A percentile compares a stretch with the other conserved stretches of the same genome.
phyloP scores from a whole-genome alignment of 768 basidiomycete genomes.

The Lactarius deliciosus region DNA sequence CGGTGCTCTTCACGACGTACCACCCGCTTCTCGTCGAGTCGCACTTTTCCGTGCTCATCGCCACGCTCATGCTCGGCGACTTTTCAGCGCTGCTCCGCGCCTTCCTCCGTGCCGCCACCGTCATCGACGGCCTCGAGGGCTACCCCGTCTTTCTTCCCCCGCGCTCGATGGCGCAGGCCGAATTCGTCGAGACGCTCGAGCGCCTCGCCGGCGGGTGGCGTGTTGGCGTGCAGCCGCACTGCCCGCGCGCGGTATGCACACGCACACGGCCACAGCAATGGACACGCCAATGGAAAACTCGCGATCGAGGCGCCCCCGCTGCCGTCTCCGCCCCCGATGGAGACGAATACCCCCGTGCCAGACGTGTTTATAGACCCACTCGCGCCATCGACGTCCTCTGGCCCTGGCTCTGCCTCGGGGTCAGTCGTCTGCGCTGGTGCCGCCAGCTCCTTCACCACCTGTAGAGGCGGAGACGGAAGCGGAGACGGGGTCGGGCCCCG shows the following conservation, averaged over 20 bases:
- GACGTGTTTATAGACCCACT: slow-evolving; percentile 29
- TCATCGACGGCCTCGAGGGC: slow-evolving; percentile 82
- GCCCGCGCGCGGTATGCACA: slow-evolving; percentile 37
- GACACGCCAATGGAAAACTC: slow-evolving; percentile 41
- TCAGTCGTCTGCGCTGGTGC: background rate
- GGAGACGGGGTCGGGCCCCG: slow-evolving; percentile 13
- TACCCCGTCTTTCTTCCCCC: slow-evolving; percentile 88
- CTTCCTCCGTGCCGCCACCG: slow-evolving; percentile 62
- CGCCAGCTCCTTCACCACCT: background rate
- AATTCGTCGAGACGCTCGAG: slow-evolving; percentile 83
- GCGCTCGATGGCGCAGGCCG: slow-evolving; percentile 86
- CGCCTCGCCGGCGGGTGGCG: slow-evolving; percentile 78
- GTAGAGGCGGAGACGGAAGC: background rate
- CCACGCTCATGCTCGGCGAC: slow-evolving; percentile 75
- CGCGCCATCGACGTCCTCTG: slow-evolving; percentile 31
- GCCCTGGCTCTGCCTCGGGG: slow-evolving; percentile 21
- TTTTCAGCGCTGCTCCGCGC: slow-evolving; percentile 59
- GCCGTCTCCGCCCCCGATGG: slow-evolving; percentile 28
- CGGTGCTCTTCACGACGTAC: slow-evolving; percentile 80
- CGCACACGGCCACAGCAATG: slow-evolving; percentile 24
- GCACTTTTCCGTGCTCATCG: slow-evolving; percentile 76
- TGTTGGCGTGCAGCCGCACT: slow-evolving; percentile 59
- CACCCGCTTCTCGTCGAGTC: slow-evolving; percentile 89
- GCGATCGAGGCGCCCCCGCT: slow-evolving; percentile 43
- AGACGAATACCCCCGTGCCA: background rate